Evolutionary conservation across 495 filamentous ascomycete genomes (phyloP), one percentile per base, ranked within the genome.

Genomic region (Entonaema liquescens): DNA sequence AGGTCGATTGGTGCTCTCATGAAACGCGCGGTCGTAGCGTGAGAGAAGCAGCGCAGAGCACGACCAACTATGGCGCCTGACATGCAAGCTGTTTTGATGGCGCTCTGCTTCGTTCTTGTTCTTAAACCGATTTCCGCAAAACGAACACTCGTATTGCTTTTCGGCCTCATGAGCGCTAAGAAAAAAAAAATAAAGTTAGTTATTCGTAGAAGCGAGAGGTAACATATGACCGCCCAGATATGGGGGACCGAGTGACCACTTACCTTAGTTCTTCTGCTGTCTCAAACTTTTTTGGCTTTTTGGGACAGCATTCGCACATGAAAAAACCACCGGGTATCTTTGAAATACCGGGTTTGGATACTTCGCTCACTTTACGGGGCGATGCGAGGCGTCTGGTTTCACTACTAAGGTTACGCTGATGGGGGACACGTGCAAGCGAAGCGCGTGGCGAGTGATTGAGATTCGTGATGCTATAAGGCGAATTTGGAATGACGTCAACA

Each of bases 101-200:
- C 95, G 89, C 78, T 99, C 95, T 5, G 95, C 95, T 82, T 99
- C 95, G 69, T 99, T 99, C 79, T 99, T 99, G 83, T 99, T 99
- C 80, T 99, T 99, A 85, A 99, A 99, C 21, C 94, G 88, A 78
- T 98, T 98, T 44, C 90, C 89, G 78, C 95, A 99, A 79, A 91
- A 98, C 17, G 88, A 84, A 77, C 95, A 99, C 59, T 89, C 89
- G 79, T 98, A 98, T 79, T 99, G 96, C 78, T 98, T 99, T 76
- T 99, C 95, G 70, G 91, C 89, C 73, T 94, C 91, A 74, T 99
- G 95, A 9, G 79, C 78, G 70, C 86, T 88, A 64, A 5, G 50
- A 47, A 65, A 59, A 52, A 21, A 74, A 64, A 5, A 54, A 44
- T 67, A 59, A 50, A 17, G 76, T 56, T 23, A 55, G 33, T 70